Base-by-base conservation (phyloP, 2,329 filamentous ascomycete species). In the Huntiella decipiens region DNA sequence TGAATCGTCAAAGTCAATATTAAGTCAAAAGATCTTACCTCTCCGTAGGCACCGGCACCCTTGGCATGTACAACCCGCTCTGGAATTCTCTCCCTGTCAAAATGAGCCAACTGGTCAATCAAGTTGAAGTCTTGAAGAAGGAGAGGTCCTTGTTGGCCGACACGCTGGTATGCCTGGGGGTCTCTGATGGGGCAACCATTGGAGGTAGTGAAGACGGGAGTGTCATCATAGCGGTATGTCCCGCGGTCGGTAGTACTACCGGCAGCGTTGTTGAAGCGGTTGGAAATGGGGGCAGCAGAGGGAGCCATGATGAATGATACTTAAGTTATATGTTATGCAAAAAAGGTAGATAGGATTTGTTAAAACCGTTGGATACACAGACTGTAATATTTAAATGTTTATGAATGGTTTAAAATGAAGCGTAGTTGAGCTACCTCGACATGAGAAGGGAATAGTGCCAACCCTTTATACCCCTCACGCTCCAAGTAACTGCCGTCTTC, bases 61-160 rank as follows among this genome's bases (percentile, higher is more conserved):
- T 74, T 74, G 12, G 74, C 73, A 52, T 77, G 73, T 2, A 77
- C 73, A 2, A 75, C 66, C 48, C 63, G 64, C 57, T 70, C 66
- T 31, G 66, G 66, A 35, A 69, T 68, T 51, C 66, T 62, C 54
- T 70, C 66, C 34, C 66, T 66, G 57, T 66, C 65, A 56, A 71
- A 69, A 57, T 70, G 63, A 13, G 66, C 67, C 40, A 80, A 65
- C 32, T 75, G 59, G 52, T 77, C 76, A 53, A 80, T 73, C 56
- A 79, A 59, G 56, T 79, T 74, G 56, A 77, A 77, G 28, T 49
- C 47, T 28, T 49, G 47, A 4, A 49, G 38, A 22, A 49, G 35
- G 4, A 49, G 47, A 46, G 47, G 47, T n/a, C 47, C 43, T 36
- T 28, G 41, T 56, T 78, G 74, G 42, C 73, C 74, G 32, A 72